A percentile compares a stretch with the other conserved stretches of the same genome.
phyloP scores from a whole-genome alignment of 139 green algal genomes.

The Zygnema circumcarinatum region DNA sequence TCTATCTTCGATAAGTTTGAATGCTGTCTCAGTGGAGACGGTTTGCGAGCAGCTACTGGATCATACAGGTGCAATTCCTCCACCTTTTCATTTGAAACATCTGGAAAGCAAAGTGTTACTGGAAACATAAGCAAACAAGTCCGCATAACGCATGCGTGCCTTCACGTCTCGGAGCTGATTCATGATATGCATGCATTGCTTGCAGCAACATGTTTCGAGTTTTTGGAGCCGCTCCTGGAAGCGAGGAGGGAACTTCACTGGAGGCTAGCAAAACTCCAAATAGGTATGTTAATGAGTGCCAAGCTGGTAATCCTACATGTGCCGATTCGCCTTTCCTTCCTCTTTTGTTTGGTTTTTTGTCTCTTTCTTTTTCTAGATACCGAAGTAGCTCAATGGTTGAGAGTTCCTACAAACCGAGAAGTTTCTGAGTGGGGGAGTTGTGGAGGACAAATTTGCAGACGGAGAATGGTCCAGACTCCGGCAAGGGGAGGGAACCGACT shows the following conservation, averaged over 20 bases:
- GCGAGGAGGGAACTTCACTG: slow-evolving; percentile 47
- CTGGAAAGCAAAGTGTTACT: too few relatives aligned
- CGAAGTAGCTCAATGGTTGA: too few relatives aligned
- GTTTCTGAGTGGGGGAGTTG: too few relatives aligned
- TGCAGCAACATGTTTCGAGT: slow-evolving; percentile 63
- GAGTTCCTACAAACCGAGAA: too few relatives aligned
- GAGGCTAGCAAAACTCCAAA: slow-evolving; percentile 60
- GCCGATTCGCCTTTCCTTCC: not conserved
- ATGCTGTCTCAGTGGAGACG: slow-evolving; percentile 82
- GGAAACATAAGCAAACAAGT: too few relatives aligned
- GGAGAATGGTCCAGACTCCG: slow-evolving; percentile 19
- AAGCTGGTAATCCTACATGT: too few relatives aligned
- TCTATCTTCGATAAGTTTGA: slow-evolving; percentile 99
- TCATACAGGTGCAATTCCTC: slow-evolving; percentile 80
- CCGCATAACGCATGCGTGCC: too few relatives aligned
- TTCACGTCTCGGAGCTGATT: too few relatives aligned
- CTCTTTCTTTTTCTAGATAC: not conserved
- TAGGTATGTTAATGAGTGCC: slow-evolving; percentile 49
- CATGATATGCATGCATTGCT: too few relatives aligned
- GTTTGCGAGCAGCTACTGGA: slow-evolving; percentile 81
- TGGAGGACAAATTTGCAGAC: too few relatives aligned
- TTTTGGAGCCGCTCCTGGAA: slow-evolving; percentile 38
- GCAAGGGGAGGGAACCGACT: slow-evolving; percentile 10
- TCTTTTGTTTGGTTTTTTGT: too few relatives aligned
- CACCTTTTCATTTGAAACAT: not conserved